These are phyloP conservation scores for Hirsutella thompsonii DNA, from an alignment of 2,329 filamentous ascomycete genomes.

Conservation along the genomic window DNA sequence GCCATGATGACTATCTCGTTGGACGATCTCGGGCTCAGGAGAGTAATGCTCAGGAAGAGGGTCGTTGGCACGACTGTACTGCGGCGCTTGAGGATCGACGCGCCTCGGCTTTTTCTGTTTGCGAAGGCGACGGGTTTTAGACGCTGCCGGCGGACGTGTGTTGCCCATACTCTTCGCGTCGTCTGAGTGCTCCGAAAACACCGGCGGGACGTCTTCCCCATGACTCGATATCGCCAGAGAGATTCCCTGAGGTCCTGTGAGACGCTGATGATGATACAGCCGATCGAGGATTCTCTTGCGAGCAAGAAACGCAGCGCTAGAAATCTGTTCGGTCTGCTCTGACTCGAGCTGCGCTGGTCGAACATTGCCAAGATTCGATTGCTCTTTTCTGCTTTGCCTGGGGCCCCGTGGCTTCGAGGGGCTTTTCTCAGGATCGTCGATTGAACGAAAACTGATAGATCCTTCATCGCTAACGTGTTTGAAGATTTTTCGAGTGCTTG, in stretches of 20 bases:
- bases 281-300: conserved; percentile 42
- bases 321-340: conserved; percentile 20
- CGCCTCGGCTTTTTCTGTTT: conserved; percentile 30
- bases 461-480: conserved; percentile 15
- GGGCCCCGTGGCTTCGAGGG: not conserved
- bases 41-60: conserved; percentile 22
- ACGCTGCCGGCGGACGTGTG: not conserved
- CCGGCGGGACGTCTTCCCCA: too few species aligned
- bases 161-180: too few species aligned
- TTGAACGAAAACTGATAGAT: conserved; percentile 12
- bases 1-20: conserved; percentile 8
- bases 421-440: not conserved
- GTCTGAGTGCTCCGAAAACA: not conserved
- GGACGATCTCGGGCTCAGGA: conserved; percentile 4
- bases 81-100: conserved; percentile 37
- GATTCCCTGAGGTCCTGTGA: not conserved
- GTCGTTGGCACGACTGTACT: conserved; percentile 39
- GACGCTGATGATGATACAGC: conserved; percentile 29
- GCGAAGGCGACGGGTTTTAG: conserved; percentile 18
- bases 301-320: conserved; percentile 28
- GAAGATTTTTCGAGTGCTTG: conserved; percentile 14
- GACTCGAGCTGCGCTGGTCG: conserved; percentile 45
- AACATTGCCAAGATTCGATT: not conserved
- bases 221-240: not conserved
- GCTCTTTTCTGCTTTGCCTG: not conserved